Base-by-base conservation (phyloP, 106 monocot species). In the Acanthochlamys bracteata region DNA sequence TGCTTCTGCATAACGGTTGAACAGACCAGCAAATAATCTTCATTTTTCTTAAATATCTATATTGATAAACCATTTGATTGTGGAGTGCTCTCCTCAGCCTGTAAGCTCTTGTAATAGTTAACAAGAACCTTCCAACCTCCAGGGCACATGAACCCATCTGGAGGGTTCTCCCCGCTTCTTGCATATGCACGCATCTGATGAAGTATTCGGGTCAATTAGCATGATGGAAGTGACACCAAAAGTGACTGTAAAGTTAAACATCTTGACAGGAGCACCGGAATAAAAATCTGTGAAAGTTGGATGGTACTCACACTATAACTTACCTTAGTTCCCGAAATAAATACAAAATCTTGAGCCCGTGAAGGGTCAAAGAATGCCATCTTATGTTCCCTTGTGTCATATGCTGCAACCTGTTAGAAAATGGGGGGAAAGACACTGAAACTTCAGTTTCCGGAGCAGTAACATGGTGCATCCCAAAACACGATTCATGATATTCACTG, bases 261-360 rank as follows among this genome's bases (percentile, higher is more conserved):
- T 24, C 59, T 25, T 59, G 0, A 7, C 3, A 25, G 12, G 26
- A 15, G 12, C 14, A n/a, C 33, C 3, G 8, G 4, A 33, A 40
- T 17, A 8, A 4, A 61, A 17, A 16, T 20, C 27, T n/a, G 33
- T 40, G 40, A 2, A 4, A 20, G 19, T 15, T 6, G 61, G 15
- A 61, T 61, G 19, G 14, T 13, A 67, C 25, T 4, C 23, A 68
- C 4, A 58, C 7, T 9, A 59, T 19, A 55, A 20, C 17, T 16
- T 80, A 89, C 98, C 98, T 99, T 99, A 55, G 98, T 89, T 49
- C 98, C 98, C 20, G 98, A 99, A 53, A 99, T 99, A 75, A 99
- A 92, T 39, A 99, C 79, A 74, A 99, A 99, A 66, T 99, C 98
- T 69, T 89, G 69, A 47, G 85, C 82, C 42, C 92, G 88, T 15